Base-by-base conservation (phyloP, 2,329 filamentous ascomycete species). In the Podosphaera xanthii region DNA sequence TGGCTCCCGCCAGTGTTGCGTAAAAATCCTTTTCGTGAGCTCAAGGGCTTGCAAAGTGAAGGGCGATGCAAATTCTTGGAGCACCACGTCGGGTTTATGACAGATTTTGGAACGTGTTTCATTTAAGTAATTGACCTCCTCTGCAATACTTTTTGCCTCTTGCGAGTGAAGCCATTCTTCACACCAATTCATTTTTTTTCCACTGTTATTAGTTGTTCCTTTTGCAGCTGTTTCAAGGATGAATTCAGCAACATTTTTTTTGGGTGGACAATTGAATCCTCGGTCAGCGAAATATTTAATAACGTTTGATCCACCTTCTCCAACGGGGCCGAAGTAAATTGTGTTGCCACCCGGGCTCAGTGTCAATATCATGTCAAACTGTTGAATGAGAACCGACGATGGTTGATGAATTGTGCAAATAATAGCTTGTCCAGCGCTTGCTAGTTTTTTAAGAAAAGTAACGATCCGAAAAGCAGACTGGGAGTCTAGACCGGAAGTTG, bases 1-100 rank as follows among this genome's bases (percentile, higher is more conserved):
- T 42, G 86, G 86, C 1, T 84, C 86, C 49, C 89, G 78, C 87
- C 87, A 95, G 74, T 86, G 91, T 0, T 86, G 78, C 2, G 87
- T 74, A 69, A 88, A 85, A 63, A 83, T 87, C 60, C 90, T 82
- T 60, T 73, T 75, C 64, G 81, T 77, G 36, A 94, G 87, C 2
- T 86, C 72, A 70, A 81, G 83, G 69, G 94, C 79, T 74, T 95
- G 90, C 69, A 89, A 86, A 72, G 73, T 74, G 7, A 89, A 71
- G 0, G 90, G 86, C 0, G 87, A 90, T 0, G 90, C 90, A 65
- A 86, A 95, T 70, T 95, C 88, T 65, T 78, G 71, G 1, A 69
- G 67, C 36, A 65, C 65, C 8, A 65, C 59, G 30, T 64, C 61
- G 5, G 40, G n/a, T 65, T 64, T 63, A 7, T 65, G 72, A 10